Percentiles rank a stretch among this genome's conserved stretches.
These are phyloP conservation scores for Neurospora terricola DNA, from an alignment of 495 filamentous ascomycete genomes.

Conservation along the genomic window DNA sequence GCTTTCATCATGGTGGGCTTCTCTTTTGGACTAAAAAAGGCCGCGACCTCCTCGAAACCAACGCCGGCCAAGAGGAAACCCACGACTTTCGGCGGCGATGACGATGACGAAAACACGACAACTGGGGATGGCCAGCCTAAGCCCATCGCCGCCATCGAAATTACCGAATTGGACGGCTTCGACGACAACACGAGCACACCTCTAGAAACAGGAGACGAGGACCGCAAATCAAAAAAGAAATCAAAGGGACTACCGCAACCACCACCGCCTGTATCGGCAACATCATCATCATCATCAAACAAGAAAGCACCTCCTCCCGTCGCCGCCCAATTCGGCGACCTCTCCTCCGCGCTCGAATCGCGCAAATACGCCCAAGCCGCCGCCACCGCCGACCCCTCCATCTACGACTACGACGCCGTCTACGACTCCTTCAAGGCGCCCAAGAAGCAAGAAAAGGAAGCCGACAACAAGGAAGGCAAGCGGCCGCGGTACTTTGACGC, in stretches of 20 bases:
- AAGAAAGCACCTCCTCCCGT: neutral
- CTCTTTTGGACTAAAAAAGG: conserved; percentile 30
- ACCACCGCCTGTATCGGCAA: neutral
- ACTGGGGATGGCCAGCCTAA: conserved; percentile 8
- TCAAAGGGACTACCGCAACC: conserved; percentile 28
- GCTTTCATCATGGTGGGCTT: conserved; percentile 23
- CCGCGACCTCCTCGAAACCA: conserved; percentile 8
- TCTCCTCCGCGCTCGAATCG: conserved; percentile 45
- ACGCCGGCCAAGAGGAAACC: conserved; percentile 11
- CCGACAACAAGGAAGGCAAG: conserved; percentile 31
- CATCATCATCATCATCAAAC: neutral
- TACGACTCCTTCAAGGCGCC: conserved; percentile 55
- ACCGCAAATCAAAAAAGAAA: conserved; percentile 1
- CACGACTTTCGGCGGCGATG: conserved; percentile 18
- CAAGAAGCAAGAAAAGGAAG: conserved; percentile 27
- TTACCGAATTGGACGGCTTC: conserved; percentile 16
- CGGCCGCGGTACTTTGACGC: conserved; percentile 77
- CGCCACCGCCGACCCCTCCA: conserved; percentile 50
- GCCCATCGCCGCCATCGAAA: conserved; percentile 5
- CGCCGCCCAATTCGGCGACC: conserved; percentile 36
- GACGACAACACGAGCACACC: neutral
- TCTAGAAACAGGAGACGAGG: neutral
- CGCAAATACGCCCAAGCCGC: conserved; percentile 47
- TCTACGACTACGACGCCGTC: conserved; percentile 69
- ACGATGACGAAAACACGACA: conserved; percentile 14